Conservation (phyloP, 768 basidiomycete species). For the Leccinum aurantiacum region DNA sequence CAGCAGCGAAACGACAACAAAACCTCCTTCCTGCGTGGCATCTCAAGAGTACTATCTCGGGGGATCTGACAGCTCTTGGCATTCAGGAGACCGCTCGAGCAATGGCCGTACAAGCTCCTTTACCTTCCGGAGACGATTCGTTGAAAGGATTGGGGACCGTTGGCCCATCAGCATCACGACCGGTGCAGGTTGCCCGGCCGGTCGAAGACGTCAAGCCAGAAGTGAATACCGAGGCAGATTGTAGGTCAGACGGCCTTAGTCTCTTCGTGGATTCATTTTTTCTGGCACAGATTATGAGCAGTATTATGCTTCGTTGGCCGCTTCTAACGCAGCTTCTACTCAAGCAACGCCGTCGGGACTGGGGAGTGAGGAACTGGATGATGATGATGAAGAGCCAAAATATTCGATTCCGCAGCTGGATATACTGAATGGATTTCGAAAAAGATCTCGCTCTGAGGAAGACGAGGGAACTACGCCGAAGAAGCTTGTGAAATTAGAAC, state of each 20-base stretch:
- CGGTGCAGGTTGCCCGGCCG: constrained; percentile 30
- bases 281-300: constrained; percentile 65
- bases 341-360: constrained; percentile 61
- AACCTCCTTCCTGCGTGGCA: constrained; percentile 95
- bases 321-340: constrained; percentile 56
- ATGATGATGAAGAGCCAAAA: constrained; percentile 74
- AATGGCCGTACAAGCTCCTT: constrained; percentile 34
- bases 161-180: constrained; percentile 35
- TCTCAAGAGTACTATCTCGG: constrained; percentile 92
- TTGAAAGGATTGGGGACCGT: constrained; percentile 65
- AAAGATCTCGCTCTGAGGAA: constrained; percentile 68
- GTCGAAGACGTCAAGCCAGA: constrained; percentile 44
- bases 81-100: constrained; percentile 67
- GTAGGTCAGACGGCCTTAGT: constrained; percentile 40
- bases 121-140: constrained; percentile 68
- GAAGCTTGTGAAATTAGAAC: constrained; percentile 45
- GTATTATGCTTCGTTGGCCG: constrained; percentile 78
- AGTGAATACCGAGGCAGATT: constrained; percentile 60
- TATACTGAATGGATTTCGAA: constrained; percentile 69
- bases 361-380: constrained; percentile 56
- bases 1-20: constrained; percentile 83
- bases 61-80: constrained; percentile 86
- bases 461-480: constrained; percentile 44
- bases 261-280: not conserved
- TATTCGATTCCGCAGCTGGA: constrained; percentile 66